phyloP scores from a whole-genome alignment of 2,329 filamentous ascomycete species.

The Immersiporthe knoxdaviesiana region DNA sequence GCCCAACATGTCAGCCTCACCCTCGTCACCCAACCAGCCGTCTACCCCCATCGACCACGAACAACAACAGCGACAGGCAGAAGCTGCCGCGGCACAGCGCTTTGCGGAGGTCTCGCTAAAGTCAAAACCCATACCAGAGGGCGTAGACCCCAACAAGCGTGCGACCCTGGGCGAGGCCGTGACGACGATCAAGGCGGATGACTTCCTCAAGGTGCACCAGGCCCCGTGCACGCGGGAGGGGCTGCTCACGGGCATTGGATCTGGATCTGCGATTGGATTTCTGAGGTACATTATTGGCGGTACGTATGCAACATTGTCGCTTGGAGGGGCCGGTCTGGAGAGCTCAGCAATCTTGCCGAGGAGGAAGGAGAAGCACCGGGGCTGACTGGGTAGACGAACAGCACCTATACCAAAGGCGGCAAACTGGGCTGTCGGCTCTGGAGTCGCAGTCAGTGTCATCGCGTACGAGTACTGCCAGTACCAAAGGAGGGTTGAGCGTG shows the following conservation, averaged over 20 bases:
- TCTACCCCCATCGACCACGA: not conserved
- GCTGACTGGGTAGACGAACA: not conserved
- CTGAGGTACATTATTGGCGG: slow-evolving; percentile 75
- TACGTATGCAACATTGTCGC: slow-evolving; percentile 39
- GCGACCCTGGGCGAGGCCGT: slow-evolving; percentile 63
- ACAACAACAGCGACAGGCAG: slow-evolving; percentile 9
- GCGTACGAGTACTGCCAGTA: slow-evolving; percentile 87
- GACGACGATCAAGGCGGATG: slow-evolving; percentile 66
- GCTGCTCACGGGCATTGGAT: slow-evolving; percentile 79
- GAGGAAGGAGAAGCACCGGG: not conserved
- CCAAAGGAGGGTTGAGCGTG: slow-evolving; percentile 71
- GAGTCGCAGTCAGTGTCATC: slow-evolving; percentile 68
- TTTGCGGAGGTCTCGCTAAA: slow-evolving; percentile 30
- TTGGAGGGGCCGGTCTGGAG: not conserved
- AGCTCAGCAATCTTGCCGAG: not conserved
- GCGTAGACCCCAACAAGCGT: slow-evolving; percentile 28
- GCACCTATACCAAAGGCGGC: slow-evolving; percentile 68
- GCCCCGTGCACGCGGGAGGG: slow-evolving; percentile 84
- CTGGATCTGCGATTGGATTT: slow-evolving; percentile 76
- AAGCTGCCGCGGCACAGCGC: slow-evolving; percentile 28
- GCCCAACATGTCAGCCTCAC: slow-evolving; percentile 18
- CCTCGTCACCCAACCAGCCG: slow-evolving; percentile 5
- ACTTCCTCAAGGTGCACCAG: slow-evolving; percentile 74
- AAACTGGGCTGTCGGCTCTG: slow-evolving; percentile 85
- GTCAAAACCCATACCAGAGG: slow-evolving; percentile 27